phyloP scores from a whole-genome alignment of 208 protist genomes.

The Trypanosoma theileri region DNA sequence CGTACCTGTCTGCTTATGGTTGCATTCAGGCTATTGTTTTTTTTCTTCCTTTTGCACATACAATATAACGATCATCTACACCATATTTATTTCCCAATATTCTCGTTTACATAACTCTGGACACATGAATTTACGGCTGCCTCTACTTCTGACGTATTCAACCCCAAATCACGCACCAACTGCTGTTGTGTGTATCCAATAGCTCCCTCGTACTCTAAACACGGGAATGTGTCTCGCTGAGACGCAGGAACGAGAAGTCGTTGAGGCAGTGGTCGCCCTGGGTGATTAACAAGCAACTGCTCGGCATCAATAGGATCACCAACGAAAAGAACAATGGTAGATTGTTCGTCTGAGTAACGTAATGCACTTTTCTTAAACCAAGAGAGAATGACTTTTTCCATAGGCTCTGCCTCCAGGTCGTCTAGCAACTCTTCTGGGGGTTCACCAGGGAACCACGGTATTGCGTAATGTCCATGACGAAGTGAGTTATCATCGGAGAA shows the following conservation, averaged over 20 bases:
- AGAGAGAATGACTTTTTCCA: conserved; percentile 45
- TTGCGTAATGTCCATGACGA: conserved; percentile 55
- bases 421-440: conserved; percentile 38
- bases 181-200: conserved; percentile 42
- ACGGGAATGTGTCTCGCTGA: conserved; percentile 43
- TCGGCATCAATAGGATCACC: conserved; percentile 44
- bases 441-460: conserved; percentile 48
- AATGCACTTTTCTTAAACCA: conserved; percentile 35
- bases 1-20: no score
- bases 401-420: conserved; percentile 37
- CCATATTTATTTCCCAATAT: conserved; percentile 16
- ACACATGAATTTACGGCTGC: conserved; percentile 37
- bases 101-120: conserved; percentile 5
- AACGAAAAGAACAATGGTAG: conserved; percentile 62
- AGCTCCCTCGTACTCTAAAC: conserved; percentile 43
- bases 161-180: conserved; percentile 34
- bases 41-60: conserved; percentile 1
- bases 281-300: conserved; percentile 42
- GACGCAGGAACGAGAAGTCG: conserved; percentile 44
- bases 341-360: conserved; percentile 38
- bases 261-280: conserved; percentile 39
- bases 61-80: conserved; percentile 7
- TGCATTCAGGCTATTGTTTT: not conserved
- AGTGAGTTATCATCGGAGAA: conserved; percentile 48
- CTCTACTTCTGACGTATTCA: conserved; percentile 3